Evolutionary conservation across 1,284 basidiomycete species (phyloP), one percentile per base, ranked within the genome.

Genomic region (Polyporus tsugae): DNA sequence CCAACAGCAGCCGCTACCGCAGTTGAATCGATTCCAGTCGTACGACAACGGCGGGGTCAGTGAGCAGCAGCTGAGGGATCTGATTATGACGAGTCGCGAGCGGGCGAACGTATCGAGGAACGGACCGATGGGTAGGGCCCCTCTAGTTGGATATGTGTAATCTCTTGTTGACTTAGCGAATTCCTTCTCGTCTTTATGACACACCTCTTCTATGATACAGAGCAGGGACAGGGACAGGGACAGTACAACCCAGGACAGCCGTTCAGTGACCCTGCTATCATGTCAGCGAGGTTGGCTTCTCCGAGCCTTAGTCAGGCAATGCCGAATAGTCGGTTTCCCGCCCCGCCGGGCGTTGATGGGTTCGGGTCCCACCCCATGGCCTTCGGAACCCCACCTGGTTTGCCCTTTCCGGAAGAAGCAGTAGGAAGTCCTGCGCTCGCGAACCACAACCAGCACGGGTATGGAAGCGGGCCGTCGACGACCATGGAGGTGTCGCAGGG

Each of bases 221-320:
- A 80, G 68, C 72, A 29, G 2, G 29, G 29, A 29, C 72, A 29
- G 2, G 29, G 29, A 29, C 72, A 70, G 60, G 62, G 78, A 58
- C 76, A 77, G 64, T 82, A 80, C 74, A 72, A 78, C 70, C 72
- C 79, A 55, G 76, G 73, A 63, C 84, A 85, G 66, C 85, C 85
- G 41, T 94, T 93, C 79, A 84, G 82, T 71, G 92, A 94, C 75
- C 92, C 93, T 61, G 92, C 93, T 19, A 94, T 94, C 67, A 93
- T 94, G 91, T 91, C 92, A 57, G 91, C 90, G 39, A 85, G 88
- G 70, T 85, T 92, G 77, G 81, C 84, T 9, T 82, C 85, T 25
- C 81, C 84, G 6, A 71, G 77, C 58, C 63, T 79, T 42, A 36
- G 71, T 39, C 75, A 76, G 61, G 65, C 71, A 11, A 63, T 75